Evolutionary conservation across 2,329 filamentous ascomycete species (phyloP).

Genomic region (Penicillium sp.): DNA sequence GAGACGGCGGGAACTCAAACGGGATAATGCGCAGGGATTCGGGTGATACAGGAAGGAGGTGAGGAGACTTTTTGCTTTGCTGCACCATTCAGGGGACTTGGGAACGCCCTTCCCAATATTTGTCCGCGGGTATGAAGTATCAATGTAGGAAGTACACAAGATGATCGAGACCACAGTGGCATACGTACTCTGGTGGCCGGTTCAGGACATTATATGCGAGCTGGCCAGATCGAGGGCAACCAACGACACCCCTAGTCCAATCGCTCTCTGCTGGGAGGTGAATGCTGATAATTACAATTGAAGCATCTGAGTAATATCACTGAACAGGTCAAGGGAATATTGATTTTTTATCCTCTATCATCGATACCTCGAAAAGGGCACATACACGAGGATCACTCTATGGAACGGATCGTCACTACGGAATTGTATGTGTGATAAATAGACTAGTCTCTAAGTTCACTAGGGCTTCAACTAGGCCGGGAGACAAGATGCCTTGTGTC

Average conservation of each 20-base stretch:
- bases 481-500: not conserved
- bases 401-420: not conserved
- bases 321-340: not conserved
- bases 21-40: conserved; percentile 3
- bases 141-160: not conserved
- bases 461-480: conserved; percentile 1
- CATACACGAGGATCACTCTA: not conserved
- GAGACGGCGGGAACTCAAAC: conserved; percentile 3
- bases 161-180: not conserved
- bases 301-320: not conserved
- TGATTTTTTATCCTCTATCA: not conserved
- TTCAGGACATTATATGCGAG: conserved; percentile 2
- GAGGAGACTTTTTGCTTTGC: not conserved
- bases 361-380: not conserved
- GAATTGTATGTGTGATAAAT: not conserved
- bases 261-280: not conserved
- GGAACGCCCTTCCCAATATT: not conserved
- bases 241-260: conserved; percentile 2
- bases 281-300: not conserved
- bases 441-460: not conserved
- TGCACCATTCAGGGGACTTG: conserved; percentile 5
- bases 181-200: not conserved
- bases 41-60: not conserved
- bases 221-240: not conserved
- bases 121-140: not conserved